Base-by-base conservation (phyloP, 257 asterid genomes). In the Pogostemon cablin region DNA sequence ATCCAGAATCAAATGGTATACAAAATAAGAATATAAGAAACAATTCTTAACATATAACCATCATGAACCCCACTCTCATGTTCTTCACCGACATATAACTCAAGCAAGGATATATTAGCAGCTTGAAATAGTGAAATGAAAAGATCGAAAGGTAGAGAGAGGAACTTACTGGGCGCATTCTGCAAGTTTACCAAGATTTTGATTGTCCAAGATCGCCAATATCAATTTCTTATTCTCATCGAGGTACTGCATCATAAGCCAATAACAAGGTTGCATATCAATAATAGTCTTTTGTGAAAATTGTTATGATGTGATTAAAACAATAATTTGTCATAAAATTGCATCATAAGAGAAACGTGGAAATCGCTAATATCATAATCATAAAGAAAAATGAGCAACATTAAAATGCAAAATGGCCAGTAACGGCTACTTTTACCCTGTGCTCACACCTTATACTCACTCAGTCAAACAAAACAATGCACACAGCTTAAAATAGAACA, bases 201-300 rank as follows among this genome's bases (percentile, higher is more conserved):
- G 98, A 77, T 90, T 87, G 72, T 93, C 98, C 90, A 93, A 50
- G 77, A 93, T 93, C 43, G 98, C 97, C 88, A 90, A 71, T 79
- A 93, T 93, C 90, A 93, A 58, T 68, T 86, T 88, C 86, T 93
- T 93, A 88, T 93, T 93, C 89, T 90, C 98, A 63, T 93, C 98
- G 37, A 93, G 96, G 85, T 77, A 90, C 97, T 93, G 96, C 85
- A 81, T 62, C 69, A 74, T 38, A 46, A 72, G 65, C 74, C 71
- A 49, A 49, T 9, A 73, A 47, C 38, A 57, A 65, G 46, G 55
- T 67, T 32, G 49, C 47, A 34, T 42, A 65, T 42, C 49, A 58
- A 46, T 25, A 40, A 53, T 50, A 37, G 11, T 64, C 11, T 32
- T 47, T 5, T 10, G 43, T 35, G 65, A 44, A 46, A 62, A 76